Conservation (phyloP, 352 stramenopile species). For the Elongisporangium prolatum region DNA sequence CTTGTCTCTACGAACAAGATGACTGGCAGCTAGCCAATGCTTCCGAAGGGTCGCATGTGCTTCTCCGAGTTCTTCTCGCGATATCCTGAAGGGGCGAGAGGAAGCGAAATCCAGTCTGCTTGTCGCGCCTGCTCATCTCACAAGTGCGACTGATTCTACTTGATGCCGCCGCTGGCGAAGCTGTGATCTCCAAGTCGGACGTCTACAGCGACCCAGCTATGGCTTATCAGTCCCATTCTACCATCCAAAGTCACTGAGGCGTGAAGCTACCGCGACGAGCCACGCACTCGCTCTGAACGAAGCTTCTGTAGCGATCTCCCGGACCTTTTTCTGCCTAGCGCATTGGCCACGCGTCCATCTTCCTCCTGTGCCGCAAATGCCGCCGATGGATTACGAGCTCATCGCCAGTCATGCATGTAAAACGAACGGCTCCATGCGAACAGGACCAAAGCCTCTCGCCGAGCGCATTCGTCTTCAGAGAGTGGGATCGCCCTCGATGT, state of each 20-base stretch:
- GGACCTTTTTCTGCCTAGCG: background rate
- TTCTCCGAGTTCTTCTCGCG: too few relatives aligned
- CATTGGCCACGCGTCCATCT: background rate
- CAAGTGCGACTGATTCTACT: too few relatives aligned
- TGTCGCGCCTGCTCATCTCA: too few relatives aligned
- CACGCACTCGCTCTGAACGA: background rate
- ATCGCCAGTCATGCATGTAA: background rate
- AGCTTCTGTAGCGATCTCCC: background rate
- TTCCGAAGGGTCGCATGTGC: background rate
- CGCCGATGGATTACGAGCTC: background rate
- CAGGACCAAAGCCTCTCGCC: background rate
- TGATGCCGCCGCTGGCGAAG: too few relatives aligned
- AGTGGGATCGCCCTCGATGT: background rate
- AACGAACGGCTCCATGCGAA: background rate
- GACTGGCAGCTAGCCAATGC: too few relatives aligned
- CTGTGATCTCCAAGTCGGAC: too few relatives aligned
- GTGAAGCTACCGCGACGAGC: background rate
- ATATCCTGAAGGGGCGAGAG: background rate
- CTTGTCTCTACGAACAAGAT: background rate
- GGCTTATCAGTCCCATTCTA: background rate
- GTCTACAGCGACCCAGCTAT: too few relatives aligned
- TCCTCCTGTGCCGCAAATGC: background rate
- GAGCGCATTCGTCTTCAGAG: background rate
- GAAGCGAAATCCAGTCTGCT: background rate
- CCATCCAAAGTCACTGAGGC: background rate